Evolutionary conservation across 192 early-diverging fungal species (phyloP).

Genomic region (Backusella parvicylindrica): DNA sequence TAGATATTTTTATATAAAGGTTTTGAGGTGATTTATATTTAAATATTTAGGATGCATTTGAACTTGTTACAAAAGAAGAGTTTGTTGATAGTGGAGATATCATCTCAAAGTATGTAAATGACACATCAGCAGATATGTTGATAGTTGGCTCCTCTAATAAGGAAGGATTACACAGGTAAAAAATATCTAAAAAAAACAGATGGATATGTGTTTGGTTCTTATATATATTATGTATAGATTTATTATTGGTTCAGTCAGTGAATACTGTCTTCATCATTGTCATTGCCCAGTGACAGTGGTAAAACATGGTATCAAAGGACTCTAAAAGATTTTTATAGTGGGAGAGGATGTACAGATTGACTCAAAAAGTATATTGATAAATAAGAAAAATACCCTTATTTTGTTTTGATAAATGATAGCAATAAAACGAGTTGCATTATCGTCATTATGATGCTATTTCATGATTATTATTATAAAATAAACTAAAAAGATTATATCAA

Average conservation of each 20-base stretch:
- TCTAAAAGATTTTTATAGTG: neutral
- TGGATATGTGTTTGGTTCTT: neutral
- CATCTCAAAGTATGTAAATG: neutral
- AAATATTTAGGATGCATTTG: neutral
- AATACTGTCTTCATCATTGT: conserved; percentile 1
- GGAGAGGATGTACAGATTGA: neutral
- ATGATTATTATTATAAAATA: neutral
- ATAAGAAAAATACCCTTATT: neutral
- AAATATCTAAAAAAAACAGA: neutral
- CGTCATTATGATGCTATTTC: neutral
- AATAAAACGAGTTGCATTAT: neutral
- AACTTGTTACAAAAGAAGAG: neutral
- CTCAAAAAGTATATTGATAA: too few relatives aligned
- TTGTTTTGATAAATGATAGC: neutral
- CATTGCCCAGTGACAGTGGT: conserved; percentile 4
- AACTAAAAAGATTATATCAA: neutral
- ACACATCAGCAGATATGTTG: neutral
- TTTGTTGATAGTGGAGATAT: neutral
- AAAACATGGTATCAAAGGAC: neutral
- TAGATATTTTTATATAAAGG: neutral
- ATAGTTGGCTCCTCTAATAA: conserved; percentile 7
- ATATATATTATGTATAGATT: conserved; percentile 2
- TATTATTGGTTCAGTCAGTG: conserved; percentile 1
- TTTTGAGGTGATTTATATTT: too few relatives aligned
- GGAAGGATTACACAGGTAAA: conserved; percentile 3